A percentile compares a stretch with the other conserved stretches of the same genome.
These are phyloP conservation scores for Spergularia azorica DNA, from an alignment of 179 eudicot genomes.

Conservation along the genomic window DNA sequence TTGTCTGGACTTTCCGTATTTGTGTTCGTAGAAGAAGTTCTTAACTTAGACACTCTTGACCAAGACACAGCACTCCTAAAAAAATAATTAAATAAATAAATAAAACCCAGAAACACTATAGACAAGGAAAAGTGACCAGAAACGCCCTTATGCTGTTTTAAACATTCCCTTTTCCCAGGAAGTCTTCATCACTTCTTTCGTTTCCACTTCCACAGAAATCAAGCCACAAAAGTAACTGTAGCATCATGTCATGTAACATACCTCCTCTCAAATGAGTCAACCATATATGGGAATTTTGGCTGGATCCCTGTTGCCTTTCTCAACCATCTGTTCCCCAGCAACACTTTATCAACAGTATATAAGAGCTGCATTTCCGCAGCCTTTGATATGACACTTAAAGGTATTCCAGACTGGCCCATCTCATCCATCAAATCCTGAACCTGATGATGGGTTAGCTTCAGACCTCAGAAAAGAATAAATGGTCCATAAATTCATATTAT, in stretches of 20 bases:
- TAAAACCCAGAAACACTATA: constrained; percentile 7
- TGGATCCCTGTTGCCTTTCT: constrained; percentile 90
- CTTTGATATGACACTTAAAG: constrained; percentile 79
- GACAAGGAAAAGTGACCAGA: background rate
- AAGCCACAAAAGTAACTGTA: background rate
- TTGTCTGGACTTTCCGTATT: constrained; percentile 29
- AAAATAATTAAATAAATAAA: background rate
- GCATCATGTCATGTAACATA: constrained; percentile 28
- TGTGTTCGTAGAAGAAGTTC: constrained; percentile 31
- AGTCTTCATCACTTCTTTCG: background rate
- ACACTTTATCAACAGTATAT: constrained; percentile 71
- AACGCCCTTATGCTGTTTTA: background rate
- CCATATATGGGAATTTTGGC: constrained; percentile 89
- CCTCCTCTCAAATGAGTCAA: constrained; percentile 95
- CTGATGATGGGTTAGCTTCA: constrained; percentile 38
- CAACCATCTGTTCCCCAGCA: constrained; percentile 94
- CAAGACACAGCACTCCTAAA: constrained; percentile 86
- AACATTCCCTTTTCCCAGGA: background rate
- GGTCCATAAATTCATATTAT: background rate
- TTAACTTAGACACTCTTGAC: constrained; percentile 51
- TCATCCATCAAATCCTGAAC: constrained; percentile 86
- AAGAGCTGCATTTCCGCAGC: constrained; percentile 83
- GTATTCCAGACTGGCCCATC: constrained; percentile 71
- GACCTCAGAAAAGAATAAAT: background rate
- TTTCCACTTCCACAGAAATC: background rate